Base-by-base conservation (phyloP, 768 basidiomycete genomes). In the Tephrocybe sp. region DNA sequence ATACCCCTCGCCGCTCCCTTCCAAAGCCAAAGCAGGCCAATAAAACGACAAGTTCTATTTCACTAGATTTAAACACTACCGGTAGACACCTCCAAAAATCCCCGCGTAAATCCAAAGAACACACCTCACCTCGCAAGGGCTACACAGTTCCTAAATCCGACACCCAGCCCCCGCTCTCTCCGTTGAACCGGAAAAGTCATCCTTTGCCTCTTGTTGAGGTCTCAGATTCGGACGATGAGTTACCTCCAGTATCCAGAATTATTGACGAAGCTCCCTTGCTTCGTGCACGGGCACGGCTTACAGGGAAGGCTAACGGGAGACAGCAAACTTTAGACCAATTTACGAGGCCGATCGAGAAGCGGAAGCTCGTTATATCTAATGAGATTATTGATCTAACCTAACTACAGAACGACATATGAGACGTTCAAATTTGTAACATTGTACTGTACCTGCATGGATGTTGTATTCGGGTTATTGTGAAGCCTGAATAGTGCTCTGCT, bases 161-260 rank as follows among this genome's bases (percentile, higher is more conserved):
- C 25, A 33, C 25, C 3, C 5, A 18, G 11, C 31, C 48, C 16
- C 37, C 53, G 13, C 21, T 11, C 15, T 53, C 55, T 21, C 53
- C 57, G 21, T 49, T 50, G 11, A 18, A 30, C 18, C 4, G 15
- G 9, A 27, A 23, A 13, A 27, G 33, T 16, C 3, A n/a, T 12
- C 34, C 33, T 9, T 27, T 44, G 42, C 55, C 24, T 50, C 51
- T 72, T 19, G 69, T 76, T 22, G 64, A 68, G 12, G 66, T 75
- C 5, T 75, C 71, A 2, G 73, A 70, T 50, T 72, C 69, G 19
- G 70, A 71, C 9, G 54, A 54, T 29, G 49, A 52, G 11, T 25
- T 42, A 6, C 49, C 48, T 16, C 34, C 37, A n/a, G 31, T 18
- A 16, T 38, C 30, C 3, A 29, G 39, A 31, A 41, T 49, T 13